These are phyloP conservation scores for Gardenia jasminoides DNA, from an alignment of 257 asterid species.

Conservation along the genomic window DNA sequence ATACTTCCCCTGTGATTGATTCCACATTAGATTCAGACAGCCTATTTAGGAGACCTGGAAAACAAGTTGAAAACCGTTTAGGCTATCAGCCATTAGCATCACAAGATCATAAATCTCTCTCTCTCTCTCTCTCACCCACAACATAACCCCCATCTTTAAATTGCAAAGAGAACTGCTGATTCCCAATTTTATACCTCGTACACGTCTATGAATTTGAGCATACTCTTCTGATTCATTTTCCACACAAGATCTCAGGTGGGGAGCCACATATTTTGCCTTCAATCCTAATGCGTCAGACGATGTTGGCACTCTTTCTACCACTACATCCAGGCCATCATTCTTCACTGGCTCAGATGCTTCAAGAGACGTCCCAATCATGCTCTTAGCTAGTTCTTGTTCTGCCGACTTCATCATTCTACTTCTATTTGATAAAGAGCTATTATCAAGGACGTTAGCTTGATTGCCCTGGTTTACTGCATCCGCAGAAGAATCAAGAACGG, in stretches of 20 bases:
- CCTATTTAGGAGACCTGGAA: constrained; percentile 79
- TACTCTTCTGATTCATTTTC: constrained; percentile 62
- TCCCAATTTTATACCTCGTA: constrained; percentile 53
- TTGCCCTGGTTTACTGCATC: constrained; percentile 18
- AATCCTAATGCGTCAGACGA: constrained; percentile 26
- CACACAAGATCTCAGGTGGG: constrained; percentile 57
- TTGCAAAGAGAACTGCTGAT: constrained; percentile 7
- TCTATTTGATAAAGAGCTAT: constrained; percentile 17
- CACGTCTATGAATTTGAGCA: constrained; percentile 64
- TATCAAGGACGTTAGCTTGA: constrained; percentile 15
- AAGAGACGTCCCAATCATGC: constrained; percentile 10
- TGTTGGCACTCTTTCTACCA: constrained; percentile 19
- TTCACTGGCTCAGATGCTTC: constrained; percentile 27
- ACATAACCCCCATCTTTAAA: neutral
- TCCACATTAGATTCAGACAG: constrained; percentile 81
- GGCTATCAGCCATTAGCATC: constrained; percentile 13
- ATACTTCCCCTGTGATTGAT: constrained; percentile 65
- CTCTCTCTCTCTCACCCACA: no score
- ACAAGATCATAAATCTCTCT: constrained; percentile 1
- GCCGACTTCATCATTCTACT: constrained; percentile 9
- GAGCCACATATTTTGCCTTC: constrained; percentile 55
- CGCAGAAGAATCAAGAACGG: constrained; percentile 29
- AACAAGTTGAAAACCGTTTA: constrained; percentile 18
- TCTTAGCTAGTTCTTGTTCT: constrained; percentile 31
- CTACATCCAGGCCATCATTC: constrained; percentile 26